Base-by-base conservation (phyloP, 345 rosid genomes). In the Arabis hirsuta region DNA sequence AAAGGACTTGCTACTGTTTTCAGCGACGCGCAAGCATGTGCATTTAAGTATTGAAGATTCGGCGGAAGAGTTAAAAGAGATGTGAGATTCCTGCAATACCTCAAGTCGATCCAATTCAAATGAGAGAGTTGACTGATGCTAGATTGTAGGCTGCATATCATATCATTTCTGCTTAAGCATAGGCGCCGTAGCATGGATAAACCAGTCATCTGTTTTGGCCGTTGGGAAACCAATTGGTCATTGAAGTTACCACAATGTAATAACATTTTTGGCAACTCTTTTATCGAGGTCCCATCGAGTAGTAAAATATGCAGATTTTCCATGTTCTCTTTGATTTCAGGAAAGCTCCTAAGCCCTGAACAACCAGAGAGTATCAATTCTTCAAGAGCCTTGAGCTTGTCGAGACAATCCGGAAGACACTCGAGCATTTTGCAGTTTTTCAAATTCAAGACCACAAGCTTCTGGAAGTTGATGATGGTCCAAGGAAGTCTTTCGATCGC, bases 51-150 rank as follows among this genome's bases (percentile, higher is more conserved):
- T n/a, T 61, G 43, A 7, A 71, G 75, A 50, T 71, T 71, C 2
- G 75, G 67, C 51, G 75, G 75, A 4, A 71, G 68, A 9, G 34
- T 71, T n/a, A 19, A 12, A 61, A 71, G 13, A 27, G 67, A 50
- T 29, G 5, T 12, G 20, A 71, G 75, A 41, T 71, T 71, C 52
- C 3, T 51, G 68, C 75, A 71, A 31, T 60, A n/a, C 68, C 6
- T 71, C 75, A 71, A 52, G 5, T 71, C 75, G 1, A 71, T 42
- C 62, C 54, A 71, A 29, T 61, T 19, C 45, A 71, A 7, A 12
- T 71, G 22, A 16, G 52, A 9, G 12, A 71, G 67, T 4, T 61
- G 5, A 52, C 75, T 26, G 1, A 71, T 61, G 68, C 34, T 7
- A 51, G 43, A 10, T 39, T 16, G 46, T 0, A 71, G 3, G 22